Base-by-base conservation (phyloP, 2,329 filamentous ascomycete genomes). In the Sporothrix variecibatus region DNA sequence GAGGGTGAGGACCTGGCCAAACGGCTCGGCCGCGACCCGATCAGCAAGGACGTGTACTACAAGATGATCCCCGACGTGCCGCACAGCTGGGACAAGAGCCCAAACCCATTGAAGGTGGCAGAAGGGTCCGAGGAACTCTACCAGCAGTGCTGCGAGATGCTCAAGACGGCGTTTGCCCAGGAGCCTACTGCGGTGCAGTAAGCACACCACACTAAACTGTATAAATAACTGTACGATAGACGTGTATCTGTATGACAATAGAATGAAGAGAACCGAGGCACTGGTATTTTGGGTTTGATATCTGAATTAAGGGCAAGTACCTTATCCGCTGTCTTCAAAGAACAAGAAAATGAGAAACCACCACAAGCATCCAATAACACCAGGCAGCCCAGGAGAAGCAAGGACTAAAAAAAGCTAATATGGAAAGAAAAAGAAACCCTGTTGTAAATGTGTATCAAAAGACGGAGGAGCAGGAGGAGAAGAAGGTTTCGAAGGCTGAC, bases 31-130 rank as follows among this genome's bases (percentile, higher is more conserved):
- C 80, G 89, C 0, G 68, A 78, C 8, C 83, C 84, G 0, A 80
- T 89, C 5, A 83, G 83, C 31, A 92, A 91, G 81, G 84, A 84
- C 8, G 87, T 92, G 0, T 82, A 84, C 71, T 91, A 90, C 77
- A 86, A 86, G 34, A 87, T 90, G 81, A 85, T 92, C 1, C 82
- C 84, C 3, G 88, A 85, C 2, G 89, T 90, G 28, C 85, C 86
- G 38, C 90, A 92, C 78, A 90, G 86, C 0, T 92, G 90, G 86
- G 90, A 92, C 78, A 92, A 92, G 81, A 87, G 87, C 38, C 89
- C 90, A 0, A 91, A 90, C 78, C 89, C 89, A 4, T 79, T 88
- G 31, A 85, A 84, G 72, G 85, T 86, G 46, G 86, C 86, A 2
- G 82, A 83, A 0, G 85, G 85, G 31, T 85, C 87, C n/a, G 82